A percentile compares a stretch with the other conserved stretches of the same genome.
These are phyloP conservation scores for Mariannaea sp. DNA, from an alignment of 2,329 filamentous ascomycete species.

Conservation along the genomic window DNA sequence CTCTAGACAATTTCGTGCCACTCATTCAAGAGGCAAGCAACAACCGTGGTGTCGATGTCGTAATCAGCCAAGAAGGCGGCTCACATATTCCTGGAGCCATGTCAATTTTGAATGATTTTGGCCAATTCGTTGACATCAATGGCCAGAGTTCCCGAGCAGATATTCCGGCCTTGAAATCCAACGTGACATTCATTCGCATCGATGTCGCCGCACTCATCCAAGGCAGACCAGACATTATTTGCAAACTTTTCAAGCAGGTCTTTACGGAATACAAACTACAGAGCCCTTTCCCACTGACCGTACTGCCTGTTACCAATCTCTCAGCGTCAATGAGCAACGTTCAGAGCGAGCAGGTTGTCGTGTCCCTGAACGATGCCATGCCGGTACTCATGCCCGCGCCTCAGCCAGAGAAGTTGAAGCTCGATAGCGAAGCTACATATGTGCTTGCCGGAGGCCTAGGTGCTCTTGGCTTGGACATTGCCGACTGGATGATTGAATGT, in stretches of 20 bases:
- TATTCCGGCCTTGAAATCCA: not conserved
- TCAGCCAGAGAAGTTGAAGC: not conserved
- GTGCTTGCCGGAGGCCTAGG: not conserved
- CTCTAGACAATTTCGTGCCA: not conserved
- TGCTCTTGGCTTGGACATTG: constrained; percentile 1
- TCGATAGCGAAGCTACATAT: not conserved
- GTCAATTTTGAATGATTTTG: not conserved
- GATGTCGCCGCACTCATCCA: not conserved
- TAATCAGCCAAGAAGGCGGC: not conserved
- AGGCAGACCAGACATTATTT: not conserved
- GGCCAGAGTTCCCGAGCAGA: not conserved
- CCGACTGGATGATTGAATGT: not conserved
- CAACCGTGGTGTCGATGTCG: not conserved
- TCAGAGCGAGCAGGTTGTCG: not conserved
- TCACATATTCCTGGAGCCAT: not conserved
- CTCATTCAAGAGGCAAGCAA: not conserved
- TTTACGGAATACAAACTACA: not conserved
- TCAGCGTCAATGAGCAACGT: not conserved
- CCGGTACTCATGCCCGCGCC: not conserved
- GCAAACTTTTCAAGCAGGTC: not conserved
- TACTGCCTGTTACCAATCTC: not conserved
- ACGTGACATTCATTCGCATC: not conserved
- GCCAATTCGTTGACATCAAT: not conserved
- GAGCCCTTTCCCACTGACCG: not conserved
- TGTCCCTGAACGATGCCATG: not conserved